Evolutionary conservation across 371 early-diverging fungal species (phyloP).

Genomic region (Umbelopsis sp.): DNA sequence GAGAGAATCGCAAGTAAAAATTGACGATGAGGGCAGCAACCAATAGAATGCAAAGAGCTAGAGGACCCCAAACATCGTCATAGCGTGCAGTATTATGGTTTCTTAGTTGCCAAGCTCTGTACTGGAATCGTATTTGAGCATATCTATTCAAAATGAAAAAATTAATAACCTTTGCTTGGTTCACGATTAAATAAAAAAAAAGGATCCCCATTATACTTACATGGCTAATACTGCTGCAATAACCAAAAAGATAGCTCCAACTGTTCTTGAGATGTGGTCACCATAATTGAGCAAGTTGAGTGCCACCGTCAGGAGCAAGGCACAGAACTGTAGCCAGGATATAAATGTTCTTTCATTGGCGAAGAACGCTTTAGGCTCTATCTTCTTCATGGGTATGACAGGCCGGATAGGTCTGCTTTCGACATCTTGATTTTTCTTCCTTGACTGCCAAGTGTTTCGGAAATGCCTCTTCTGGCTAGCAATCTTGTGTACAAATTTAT

Average conservation of each 20-base stretch:
- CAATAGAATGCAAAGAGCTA: conserved; percentile 35
- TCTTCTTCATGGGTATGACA: conserved; percentile 22
- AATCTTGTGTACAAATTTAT: neutral
- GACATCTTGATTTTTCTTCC: neutral
- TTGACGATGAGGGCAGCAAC: conserved; percentile 39
- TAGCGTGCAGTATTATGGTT: conserved; percentile 30
- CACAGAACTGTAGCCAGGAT: conserved; percentile 85
- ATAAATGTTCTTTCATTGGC: conserved; percentile 95
- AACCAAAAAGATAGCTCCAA: conserved; percentile 48
- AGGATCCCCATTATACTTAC: conserved; percentile 25
- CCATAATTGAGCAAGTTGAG: conserved; percentile 83
- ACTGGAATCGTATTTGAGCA: conserved; percentile 40
- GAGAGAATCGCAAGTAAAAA: conserved; percentile 36
- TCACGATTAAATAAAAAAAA: neutral
- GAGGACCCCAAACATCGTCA: conserved; percentile 42
- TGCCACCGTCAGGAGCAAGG: conserved; percentile 74
- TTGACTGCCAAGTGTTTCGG: neutral
- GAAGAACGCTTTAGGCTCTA: conserved; percentile 74
- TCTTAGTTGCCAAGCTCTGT: conserved; percentile 41
- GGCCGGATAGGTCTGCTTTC: neutral
- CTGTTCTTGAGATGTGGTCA: conserved; percentile 45
- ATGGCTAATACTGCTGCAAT: conserved; percentile 33
- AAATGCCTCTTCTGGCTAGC: conserved; percentile 4
- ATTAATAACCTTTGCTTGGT: neutral
- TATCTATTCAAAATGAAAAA: conserved; percentile 26